Conservation (phyloP, 352 stramenopile genomes). For the Phytophthora quininea region DNA sequence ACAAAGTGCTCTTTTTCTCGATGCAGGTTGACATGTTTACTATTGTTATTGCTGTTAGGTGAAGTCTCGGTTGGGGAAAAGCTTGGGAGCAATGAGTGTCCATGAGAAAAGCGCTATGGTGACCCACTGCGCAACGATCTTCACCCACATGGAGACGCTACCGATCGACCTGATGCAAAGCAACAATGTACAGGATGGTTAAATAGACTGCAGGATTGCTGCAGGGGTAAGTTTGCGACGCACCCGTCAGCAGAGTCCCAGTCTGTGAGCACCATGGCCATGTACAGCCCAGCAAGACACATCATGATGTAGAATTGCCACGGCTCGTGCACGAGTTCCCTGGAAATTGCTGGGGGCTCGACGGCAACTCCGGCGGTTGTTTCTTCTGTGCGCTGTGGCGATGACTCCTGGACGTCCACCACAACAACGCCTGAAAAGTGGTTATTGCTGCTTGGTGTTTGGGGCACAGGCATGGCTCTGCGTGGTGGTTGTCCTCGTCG, state of each 20-base stretch:
- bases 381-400: slow-evolving; percentile 9
- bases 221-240: slow-evolving; percentile 6
- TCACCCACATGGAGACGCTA: slow-evolving; percentile 95
- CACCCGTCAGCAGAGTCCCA: slow-evolving; percentile 90
- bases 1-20: too few relatives aligned
- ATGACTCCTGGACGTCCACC: slow-evolving; percentile 66
- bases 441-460: not conserved
- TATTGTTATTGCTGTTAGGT: slow-evolving; percentile 8
- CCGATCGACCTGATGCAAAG: slow-evolving; percentile 41
- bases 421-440: slow-evolving; percentile 38
- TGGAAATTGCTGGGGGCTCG: slow-evolving; percentile 36
- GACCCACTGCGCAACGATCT: slow-evolving; percentile 94
- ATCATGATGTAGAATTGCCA: slow-evolving; percentile 96
- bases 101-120: slow-evolving; percentile 94
- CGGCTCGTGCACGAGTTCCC: slow-evolving; percentile 60
- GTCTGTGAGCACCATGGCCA: slow-evolving; percentile 95
- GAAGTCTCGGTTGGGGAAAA: slow-evolving; percentile 96
- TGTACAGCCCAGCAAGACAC: slow-evolving; percentile 91
- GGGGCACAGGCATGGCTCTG: not conserved
- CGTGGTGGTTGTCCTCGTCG: slow-evolving; percentile 26
- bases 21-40: too few relatives aligned
- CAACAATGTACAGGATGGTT: not conserved
- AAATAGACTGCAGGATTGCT: not conserved
- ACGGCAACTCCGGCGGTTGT: slow-evolving; percentile 25
- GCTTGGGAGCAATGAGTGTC: slow-evolving; percentile 92